Evolutionary conservation across 2,329 filamentous ascomycete genomes (phyloP).

Genomic region (Pseudogymnoascus sp.): DNA sequence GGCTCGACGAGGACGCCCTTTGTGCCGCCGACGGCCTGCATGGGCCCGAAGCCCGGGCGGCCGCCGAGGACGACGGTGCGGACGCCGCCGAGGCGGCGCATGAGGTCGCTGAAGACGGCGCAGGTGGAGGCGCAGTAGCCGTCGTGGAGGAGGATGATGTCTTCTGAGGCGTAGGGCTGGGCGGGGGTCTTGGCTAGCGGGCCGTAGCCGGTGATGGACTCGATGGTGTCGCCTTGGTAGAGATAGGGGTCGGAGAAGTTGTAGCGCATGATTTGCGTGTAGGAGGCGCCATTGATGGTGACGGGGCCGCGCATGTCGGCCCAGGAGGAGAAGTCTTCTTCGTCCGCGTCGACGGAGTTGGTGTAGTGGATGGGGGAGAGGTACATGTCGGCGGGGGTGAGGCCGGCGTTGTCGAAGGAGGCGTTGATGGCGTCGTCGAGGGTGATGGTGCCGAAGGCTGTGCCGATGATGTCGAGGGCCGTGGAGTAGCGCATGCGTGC

Average conservation of each 20-base stretch:
- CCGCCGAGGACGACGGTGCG: slow-evolving; percentile 53
- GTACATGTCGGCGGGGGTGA: background rate
- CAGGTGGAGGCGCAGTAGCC: slow-evolving; percentile 54
- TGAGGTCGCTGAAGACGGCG: slow-evolving; percentile 47
- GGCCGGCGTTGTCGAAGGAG: background rate
- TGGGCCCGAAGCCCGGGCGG: slow-evolving; percentile 43
- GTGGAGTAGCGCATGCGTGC: slow-evolving; percentile 19
- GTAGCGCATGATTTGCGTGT: slow-evolving; percentile 20
- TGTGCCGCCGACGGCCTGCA: slow-evolving; percentile 58
- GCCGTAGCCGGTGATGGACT: slow-evolving; percentile 28
- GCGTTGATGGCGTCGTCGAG: background rate
- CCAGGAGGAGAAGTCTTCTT: slow-evolving; percentile 19
- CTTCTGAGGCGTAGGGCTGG: slow-evolving; percentile 30
- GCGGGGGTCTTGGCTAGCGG: slow-evolving; percentile 20
- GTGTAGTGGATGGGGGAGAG: background rate
- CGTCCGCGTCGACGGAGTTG: background rate
- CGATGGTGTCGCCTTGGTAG: slow-evolving; percentile 12
- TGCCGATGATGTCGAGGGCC: slow-evolving; percentile 17
- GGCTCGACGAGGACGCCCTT: slow-evolving; percentile 41
- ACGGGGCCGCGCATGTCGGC: slow-evolving; percentile 17
- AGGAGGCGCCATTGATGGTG: slow-evolving; percentile 16
- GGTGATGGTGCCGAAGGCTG: background rate
- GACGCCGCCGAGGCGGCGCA: slow-evolving; percentile 44
- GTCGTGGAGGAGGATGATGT: slow-evolving; percentile 41
- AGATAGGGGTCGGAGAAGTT: slow-evolving; percentile 19